Percentiles rank a stretch among this genome's conserved stretches.
These are phyloP conservation scores for Trapa bicornis DNA, from an alignment of 345 rosid genomes.

Conservation along the genomic window DNA sequence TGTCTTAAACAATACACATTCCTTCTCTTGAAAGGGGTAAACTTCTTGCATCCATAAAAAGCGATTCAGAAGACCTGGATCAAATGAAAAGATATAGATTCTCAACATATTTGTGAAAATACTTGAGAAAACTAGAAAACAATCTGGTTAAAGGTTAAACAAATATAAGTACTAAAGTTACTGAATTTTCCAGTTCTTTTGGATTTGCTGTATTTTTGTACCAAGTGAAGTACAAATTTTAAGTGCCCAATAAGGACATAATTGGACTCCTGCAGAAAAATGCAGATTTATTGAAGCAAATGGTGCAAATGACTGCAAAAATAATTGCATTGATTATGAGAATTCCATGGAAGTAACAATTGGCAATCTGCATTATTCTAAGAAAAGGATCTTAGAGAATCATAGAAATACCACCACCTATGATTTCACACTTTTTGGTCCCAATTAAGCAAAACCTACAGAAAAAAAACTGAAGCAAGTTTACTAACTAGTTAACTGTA, in stretches of 20 bases:
- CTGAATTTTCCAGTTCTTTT: background rate
- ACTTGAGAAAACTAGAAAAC: background rate
- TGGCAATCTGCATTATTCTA: background rate
- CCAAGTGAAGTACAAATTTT: background rate
- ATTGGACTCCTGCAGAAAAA: background rate
- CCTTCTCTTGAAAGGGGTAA: slow-evolving; percentile 52
- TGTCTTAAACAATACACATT: slow-evolving; percentile 65
- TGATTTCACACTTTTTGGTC: background rate
- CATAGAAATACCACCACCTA: background rate
- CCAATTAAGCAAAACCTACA: background rate
- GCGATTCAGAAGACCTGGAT: slow-evolving; percentile 75
- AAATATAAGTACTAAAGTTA: background rate
- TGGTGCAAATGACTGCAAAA: background rate
- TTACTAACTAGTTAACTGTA: background rate
- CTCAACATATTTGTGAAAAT: background rate
- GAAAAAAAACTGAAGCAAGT: background rate
- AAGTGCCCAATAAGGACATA: background rate
- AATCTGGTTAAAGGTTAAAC: background rate
- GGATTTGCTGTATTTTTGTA: background rate
- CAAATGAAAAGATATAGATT: slow-evolving; percentile 10
- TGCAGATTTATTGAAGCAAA: background rate
- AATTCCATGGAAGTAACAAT: background rate
- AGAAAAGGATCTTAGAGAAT: background rate
- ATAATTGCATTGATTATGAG: background rate
- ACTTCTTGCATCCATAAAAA: slow-evolving; percentile 80